Evolutionary conservation across 2,329 filamentous ascomycete genomes (phyloP).

Genomic region (Albophoma yamanashiensis): DNA sequence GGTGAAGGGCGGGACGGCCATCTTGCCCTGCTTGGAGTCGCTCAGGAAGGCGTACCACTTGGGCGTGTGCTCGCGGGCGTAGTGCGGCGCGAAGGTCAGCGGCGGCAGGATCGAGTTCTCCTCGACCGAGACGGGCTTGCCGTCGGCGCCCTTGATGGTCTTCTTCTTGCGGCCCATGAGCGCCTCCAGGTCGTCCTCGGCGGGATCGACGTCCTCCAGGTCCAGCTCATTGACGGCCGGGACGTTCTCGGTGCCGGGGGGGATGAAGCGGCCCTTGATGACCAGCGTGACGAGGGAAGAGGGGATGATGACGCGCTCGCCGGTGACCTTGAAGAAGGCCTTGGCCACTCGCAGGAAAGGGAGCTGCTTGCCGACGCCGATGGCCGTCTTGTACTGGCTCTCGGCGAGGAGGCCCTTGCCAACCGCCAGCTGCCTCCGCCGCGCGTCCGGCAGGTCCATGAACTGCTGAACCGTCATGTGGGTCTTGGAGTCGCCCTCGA

Average conservation of each 20-base stretch:
- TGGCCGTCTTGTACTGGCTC: slow-evolving; percentile 63
- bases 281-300: slow-evolving; percentile 89
- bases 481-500: slow-evolving; percentile 64
- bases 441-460: slow-evolving; percentile 70
- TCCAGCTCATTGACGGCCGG: slow-evolving; percentile 68
- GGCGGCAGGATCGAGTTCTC: slow-evolving; percentile 64
- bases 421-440: slow-evolving; percentile 61
- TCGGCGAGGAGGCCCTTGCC: slow-evolving; percentile 62
- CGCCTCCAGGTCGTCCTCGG: slow-evolving; percentile 84
- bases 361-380: slow-evolving; percentile 71
- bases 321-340: slow-evolving; percentile 96
- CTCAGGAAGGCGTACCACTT: slow-evolving; percentile 92
- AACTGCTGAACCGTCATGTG: slow-evolving; percentile 78
- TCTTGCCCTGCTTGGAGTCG: slow-evolving; percentile 88
- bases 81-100: slow-evolving; percentile 83
- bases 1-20: slow-evolving; percentile 93
- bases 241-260: slow-evolving; percentile 67
- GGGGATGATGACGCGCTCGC: slow-evolving; percentile 86
- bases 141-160: slow-evolving; percentile 49
- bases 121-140: slow-evolving; percentile 44
- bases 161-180: slow-evolving; percentile 68
- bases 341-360: slow-evolving; percentile 78
- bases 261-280: slow-evolving; percentile 88
- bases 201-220: slow-evolving; percentile 82
- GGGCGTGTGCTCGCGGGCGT: slow-evolving; percentile 78